Conservation (phyloP, 108 stramenopile species). For the Bacterosira constricta region DNA sequence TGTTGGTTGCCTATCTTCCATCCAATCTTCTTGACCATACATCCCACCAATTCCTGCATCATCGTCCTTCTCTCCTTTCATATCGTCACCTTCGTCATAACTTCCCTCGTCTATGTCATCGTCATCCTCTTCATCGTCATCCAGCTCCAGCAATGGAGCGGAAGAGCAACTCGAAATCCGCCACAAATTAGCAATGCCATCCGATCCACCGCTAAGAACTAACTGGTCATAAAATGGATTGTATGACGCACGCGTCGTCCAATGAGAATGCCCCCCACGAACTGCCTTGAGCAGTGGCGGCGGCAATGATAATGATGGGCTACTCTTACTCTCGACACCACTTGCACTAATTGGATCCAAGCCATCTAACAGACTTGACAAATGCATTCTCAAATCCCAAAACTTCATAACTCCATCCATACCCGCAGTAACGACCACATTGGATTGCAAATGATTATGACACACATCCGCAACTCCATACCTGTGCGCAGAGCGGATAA, state of each 20-base stretch:
- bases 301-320: background rate
- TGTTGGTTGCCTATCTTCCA: background rate
- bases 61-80: constrained; percentile 12
- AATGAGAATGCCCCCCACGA: constrained; percentile 92
- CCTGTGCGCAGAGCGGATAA: constrained; percentile 60
- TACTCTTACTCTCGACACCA: too few species aligned
- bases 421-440: constrained; percentile 84
- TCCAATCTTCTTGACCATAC: background rate
- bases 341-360: background rate
- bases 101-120: background rate
- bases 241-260: constrained; percentile 79
- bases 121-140: constrained; percentile 16
- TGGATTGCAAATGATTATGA: constrained; percentile 96
- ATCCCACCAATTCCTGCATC: background rate
- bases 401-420: constrained; percentile 94
- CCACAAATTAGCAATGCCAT: constrained; percentile 93
- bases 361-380: background rate
- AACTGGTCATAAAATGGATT: constrained; percentile 99
- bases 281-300: constrained; percentile 53
- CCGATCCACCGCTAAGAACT: constrained; percentile 91
- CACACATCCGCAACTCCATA: constrained; percentile 82
- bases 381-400: constrained; percentile 88
- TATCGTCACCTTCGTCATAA: too few species aligned
- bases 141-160: constrained; percentile 87
- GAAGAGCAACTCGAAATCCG: constrained; percentile 92